A percentile compares a stretch with the other conserved stretches of the same genome.
Conservation (phyloP, 78 protist species). For the Monosiga brevicollis region DNA sequence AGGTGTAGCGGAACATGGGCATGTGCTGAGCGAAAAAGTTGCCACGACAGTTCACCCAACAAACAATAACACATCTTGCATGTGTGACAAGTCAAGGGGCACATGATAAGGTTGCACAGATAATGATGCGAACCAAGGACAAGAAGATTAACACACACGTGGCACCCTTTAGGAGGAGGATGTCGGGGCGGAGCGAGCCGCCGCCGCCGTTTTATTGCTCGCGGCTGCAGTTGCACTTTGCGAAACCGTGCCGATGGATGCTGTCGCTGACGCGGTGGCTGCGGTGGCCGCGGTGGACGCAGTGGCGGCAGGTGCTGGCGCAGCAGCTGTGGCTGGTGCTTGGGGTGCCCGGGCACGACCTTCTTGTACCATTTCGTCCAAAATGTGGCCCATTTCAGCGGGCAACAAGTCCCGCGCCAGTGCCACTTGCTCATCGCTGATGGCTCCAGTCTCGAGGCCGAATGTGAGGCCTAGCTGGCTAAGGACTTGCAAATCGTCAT, state of each 20-base stretch:
- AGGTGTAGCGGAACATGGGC: too few species aligned
- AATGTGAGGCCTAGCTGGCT: constrained; percentile 14
- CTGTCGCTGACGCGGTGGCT: background rate
- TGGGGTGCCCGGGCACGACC: background rate
- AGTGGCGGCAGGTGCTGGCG: background rate
- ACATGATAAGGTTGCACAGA: too few species aligned
- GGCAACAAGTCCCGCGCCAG: background rate
- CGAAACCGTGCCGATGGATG: background rate
- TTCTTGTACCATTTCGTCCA: background rate
- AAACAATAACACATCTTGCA: too few species aligned
- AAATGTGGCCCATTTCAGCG: background rate
- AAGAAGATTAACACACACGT: too few species aligned
- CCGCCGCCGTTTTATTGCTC: background rate
- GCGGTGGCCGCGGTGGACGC: background rate
- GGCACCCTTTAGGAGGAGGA: too few species aligned
- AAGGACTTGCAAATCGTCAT: constrained; percentile 61
- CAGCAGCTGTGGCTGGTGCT: background rate
- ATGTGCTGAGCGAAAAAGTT: too few species aligned
- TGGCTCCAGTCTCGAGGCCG: background rate
- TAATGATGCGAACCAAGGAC: too few species aligned
- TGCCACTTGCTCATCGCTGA: background rate
- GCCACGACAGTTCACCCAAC: too few species aligned
- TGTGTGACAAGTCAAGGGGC: too few species aligned
- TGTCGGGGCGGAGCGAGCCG: background rate
- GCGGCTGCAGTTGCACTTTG: background rate